These are phyloP conservation scores for Exophiala aquamarina DNA, from an alignment of 2,329 filamentous ascomycete species.

Conservation along the genomic window DNA sequence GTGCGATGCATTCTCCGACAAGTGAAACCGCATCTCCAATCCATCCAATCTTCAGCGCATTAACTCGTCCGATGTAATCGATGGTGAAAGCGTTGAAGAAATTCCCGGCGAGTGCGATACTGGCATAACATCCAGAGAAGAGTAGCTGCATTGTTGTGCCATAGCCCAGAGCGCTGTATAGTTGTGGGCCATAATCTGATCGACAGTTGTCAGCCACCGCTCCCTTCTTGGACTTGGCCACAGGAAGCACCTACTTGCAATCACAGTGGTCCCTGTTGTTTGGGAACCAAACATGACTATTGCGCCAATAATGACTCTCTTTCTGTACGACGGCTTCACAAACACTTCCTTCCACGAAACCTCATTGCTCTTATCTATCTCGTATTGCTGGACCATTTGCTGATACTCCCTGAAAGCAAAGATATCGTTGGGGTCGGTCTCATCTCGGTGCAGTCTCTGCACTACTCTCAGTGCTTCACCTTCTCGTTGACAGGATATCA, in stretches of 20 bases:
- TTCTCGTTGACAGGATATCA: conserved; percentile 7
- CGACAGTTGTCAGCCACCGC: no score
- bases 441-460: conserved; percentile 26
- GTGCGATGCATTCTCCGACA: conserved; percentile 14
- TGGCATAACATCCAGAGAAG: conserved; percentile 30
- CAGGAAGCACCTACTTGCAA: conserved; percentile 7
- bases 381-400: conserved; percentile 31
- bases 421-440: conserved; percentile 24
- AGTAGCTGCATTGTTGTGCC: conserved; percentile 31
- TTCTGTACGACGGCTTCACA: conserved; percentile 13
- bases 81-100: conserved; percentile 20
- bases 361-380: conserved; percentile 23
- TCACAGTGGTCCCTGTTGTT: conserved; percentile 31
- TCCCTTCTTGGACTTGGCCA: conserved; percentile 1
- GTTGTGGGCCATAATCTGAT: conserved; percentile 25
- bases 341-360: conserved; percentile 28
- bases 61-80: conserved; percentile 32
- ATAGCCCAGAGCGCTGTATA: conserved; percentile 35
- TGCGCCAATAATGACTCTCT: conserved; percentile 27
- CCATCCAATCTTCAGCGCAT: conserved; percentile 18
- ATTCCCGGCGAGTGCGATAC: conserved; percentile 14
- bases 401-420: conserved; percentile 30
- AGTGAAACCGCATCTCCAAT: conserved; percentile 14
- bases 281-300: conserved; percentile 32
- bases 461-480: conserved; percentile 24